These are phyloP conservation scores for Albugo candida DNA, from an alignment of 352 stramenopile species.

Conservation along the genomic window DNA sequence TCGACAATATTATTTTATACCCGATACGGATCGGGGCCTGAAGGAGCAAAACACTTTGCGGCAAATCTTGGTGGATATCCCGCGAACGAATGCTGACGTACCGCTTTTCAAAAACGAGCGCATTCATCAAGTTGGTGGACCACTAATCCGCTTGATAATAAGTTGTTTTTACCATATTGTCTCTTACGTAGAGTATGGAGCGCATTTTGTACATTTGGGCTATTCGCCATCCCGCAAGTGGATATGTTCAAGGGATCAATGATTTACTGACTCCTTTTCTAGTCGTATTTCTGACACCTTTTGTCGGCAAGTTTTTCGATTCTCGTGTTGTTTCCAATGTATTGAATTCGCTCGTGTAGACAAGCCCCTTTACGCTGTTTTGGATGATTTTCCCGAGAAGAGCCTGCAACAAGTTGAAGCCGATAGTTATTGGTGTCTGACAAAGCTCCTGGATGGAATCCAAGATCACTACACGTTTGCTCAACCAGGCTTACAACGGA, in stretches of 20 bases:
- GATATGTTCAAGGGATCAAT: constrained; percentile 99
- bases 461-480: constrained; percentile 98
- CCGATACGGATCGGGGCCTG: constrained; percentile 82
- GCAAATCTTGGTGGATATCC: constrained; percentile 97
- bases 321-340: neutral
- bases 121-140: constrained; percentile 49
- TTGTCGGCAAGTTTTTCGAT: constrained; percentile 23
- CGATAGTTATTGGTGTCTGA: constrained; percentile 98
- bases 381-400: constrained; percentile 38
- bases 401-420: constrained; percentile 83
- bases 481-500: constrained; percentile 95
- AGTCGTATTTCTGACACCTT: constrained; percentile 89
- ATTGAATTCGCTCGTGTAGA: constrained; percentile 15
- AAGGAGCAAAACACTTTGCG: constrained; percentile 92
- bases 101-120: constrained; percentile 93
- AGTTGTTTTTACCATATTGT: constrained; percentile 6
- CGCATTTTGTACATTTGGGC: constrained; percentile 98
- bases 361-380: constrained; percentile 51
- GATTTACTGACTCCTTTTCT: constrained; percentile 96
- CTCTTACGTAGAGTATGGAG: constrained; percentile 72
- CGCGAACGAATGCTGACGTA: constrained; percentile 90
- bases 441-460: constrained; percentile 96
- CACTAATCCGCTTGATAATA: neutral
- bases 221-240: constrained; percentile 93
- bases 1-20: constrained; percentile 94